Evolutionary conservation across 2,329 filamentous ascomycete genomes (phyloP), one percentile per base, ranked within the genome.

Genomic region (Domatiomyces globalis): DNA sequence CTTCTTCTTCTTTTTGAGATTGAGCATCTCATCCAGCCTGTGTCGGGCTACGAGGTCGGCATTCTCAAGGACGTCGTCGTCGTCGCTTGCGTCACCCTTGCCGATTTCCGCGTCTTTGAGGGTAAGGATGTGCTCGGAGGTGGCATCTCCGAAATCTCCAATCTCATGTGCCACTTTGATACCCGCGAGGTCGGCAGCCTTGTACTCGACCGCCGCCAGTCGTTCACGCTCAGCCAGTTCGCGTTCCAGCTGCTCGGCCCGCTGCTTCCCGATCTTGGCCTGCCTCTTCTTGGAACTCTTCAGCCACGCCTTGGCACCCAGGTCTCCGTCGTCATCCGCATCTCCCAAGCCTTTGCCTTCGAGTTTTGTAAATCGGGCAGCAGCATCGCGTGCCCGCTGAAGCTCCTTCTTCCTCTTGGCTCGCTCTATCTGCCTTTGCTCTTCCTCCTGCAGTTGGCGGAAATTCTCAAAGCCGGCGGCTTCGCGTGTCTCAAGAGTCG

Each of bases 1-100:
- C 63, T 84, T 86, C 67, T 88, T 87, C 75, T 94, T 95, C 72
- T 96, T 95, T 72, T 96, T 95, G 43, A 89, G 69, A 43, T 92
- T 82, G 10, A 95, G 71, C 59, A 79, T 83, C 61, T 95, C 86
- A 29, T 68, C 62, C 12, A 67, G 59, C 54, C 63, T 68, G 49
- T 72, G 70, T 47, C 62, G 63, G 42, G 72, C 70, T n/a, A 64
- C 62, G 49, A 73, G 44, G 6, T 68, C 62, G 12, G 69, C 51
- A 57, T 72, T 69, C 49, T 72, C 67, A 49, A 98, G 75, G 68
- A 96, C 88, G 65, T 96, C 92, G 2, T 87, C 90, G 53, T 88
- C 85, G 25, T 87, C 88, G 52, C 90, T 86, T 29, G 85, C 83
- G 53, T 88, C 79, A 10, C 50, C 58, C 10, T 56, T 55, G 36